A percentile compares a stretch with the other conserved stretches of the same genome.
Conservation (phyloP, 2,329 filamentous ascomycete genomes). For the Lomentospora prolificans region DNA sequence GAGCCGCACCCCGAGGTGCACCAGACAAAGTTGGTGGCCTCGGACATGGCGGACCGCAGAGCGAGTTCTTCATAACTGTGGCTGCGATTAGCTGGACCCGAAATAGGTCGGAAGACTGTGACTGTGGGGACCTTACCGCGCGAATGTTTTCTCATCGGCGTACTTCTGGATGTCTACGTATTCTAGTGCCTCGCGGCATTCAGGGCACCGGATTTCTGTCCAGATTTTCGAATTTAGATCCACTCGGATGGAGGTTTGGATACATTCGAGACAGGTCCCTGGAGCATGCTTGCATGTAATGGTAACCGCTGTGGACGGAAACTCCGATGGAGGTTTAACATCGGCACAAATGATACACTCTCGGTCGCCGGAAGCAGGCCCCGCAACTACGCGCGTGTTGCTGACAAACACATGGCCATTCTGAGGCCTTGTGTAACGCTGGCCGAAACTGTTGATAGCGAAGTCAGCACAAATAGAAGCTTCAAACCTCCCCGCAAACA, state of each 20-base stretch:
- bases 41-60: conserved; percentile 30
- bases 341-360: conserved; percentile 29
- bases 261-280: conserved; percentile 23
- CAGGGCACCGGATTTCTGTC: conserved; percentile 41
- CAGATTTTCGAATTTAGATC: conserved; percentile 26
- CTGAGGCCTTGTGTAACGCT: conserved; percentile 21
- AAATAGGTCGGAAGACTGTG: no score
- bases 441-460: conserved; percentile 20
- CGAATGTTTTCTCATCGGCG: conserved; percentile 32
- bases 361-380: conserved; percentile 14
- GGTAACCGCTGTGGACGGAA: conserved; percentile 24
- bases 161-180: conserved; percentile 34
- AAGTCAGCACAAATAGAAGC: background rate
- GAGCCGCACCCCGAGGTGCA: conserved; percentile 41
- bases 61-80: conserved; percentile 32
- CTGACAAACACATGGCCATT: conserved; percentile 21
- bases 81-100: background rate
- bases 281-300: conserved; percentile 23
- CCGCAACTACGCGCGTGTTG: conserved; percentile 18
- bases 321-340: conserved; percentile 18
- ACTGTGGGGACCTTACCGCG: conserved; percentile 23
- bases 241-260: conserved; percentile 23
- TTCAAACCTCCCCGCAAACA: background rate
- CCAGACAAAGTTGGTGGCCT: conserved; percentile 38
- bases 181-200: conserved; percentile 33